Percentiles rank a stretch among this genome's conserved stretches.
Conservation (phyloP, 225 moss, liverwort and hornwort genomes). For the Physcomitrellopsis africana region DNA sequence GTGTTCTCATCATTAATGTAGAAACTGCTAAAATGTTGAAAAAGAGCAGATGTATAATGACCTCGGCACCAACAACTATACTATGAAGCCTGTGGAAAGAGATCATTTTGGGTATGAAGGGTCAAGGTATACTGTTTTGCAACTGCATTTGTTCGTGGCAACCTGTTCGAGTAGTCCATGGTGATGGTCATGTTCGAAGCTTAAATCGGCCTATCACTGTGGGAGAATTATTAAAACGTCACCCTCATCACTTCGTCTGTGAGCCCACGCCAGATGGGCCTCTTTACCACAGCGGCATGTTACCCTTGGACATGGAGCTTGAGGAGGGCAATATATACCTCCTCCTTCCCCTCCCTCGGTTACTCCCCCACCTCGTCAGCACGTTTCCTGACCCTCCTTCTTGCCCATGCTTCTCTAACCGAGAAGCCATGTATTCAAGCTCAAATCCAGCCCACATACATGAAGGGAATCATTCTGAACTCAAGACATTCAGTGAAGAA, state of each 20-base stretch:
- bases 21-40: neutral
- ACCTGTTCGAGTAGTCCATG: slow-evolving; percentile 71
- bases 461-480: neutral
- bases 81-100: neutral
- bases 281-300: slow-evolving; percentile 70
- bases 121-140: slow-evolving; percentile 37
- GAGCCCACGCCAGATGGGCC: slow-evolving; percentile 64
- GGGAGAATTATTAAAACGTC: slow-evolving; percentile 56
- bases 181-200: slow-evolving; percentile 74
- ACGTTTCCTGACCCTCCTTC: slow-evolving; percentile 36
- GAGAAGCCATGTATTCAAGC: slow-evolving; percentile 11
- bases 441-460: neutral
- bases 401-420: slow-evolving; percentile 62
- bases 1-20: neutral
- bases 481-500: neutral
- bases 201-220: slow-evolving; percentile 61
- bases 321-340: slow-evolving; percentile 77
- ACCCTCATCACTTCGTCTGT: slow-evolving; percentile 91
- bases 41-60: too few relatives aligned
- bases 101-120: slow-evolving; percentile 20
- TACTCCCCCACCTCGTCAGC: slow-evolving; percentile 69
- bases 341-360: slow-evolving; percentile 77
- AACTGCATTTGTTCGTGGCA: slow-evolving; percentile 58
- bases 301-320: slow-evolving; percentile 71
- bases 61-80: neutral